Evolutionary conservation across 306 rosid species (phyloP), one percentile per base, ranked within the genome.

Genomic region (Datisca glomerata): DNA sequence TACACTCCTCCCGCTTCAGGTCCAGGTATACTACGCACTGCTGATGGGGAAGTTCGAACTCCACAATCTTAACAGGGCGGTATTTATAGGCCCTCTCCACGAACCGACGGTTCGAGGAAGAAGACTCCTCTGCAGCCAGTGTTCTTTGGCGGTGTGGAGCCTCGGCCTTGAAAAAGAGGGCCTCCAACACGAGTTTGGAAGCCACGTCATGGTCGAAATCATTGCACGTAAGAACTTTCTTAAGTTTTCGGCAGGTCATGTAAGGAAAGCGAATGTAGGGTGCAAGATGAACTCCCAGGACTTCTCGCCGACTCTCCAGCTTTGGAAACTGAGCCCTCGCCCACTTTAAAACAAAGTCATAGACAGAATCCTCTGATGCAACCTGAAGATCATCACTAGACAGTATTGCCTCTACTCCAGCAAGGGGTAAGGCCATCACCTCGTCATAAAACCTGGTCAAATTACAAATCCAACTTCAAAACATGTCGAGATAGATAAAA

Each of bases 31-130:
- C 98, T 27, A 84, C 84, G 46, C 98, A 91, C 53, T 91, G 96
- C 76, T 80, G 84, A 53, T 84, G 65, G 15, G 98, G 98, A 46
- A 76, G 84, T 45, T 84, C 96, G 34, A 91, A 84, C 65, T 91
- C 98, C 10, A 91, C 96, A 29, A 91, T 89, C 86, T 91, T 91
- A 27, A 91, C 96, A 0, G 98, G 98, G 18, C 98, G 98, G 47
- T 91, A 84, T 59, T 84, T 91, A 61, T 84, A 91, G 7, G 94
- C 94, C 32, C 98, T 76, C 76, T 91, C 98, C 54, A 79, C 78
- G 41, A 72, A 84, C 16, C 87, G 87, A 15, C 81, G 94, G 64
- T 60, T 61, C 55, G 46, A 33, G 40, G 79, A 49, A 25, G 71
- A 60, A 0, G 92, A 58, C 49, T 80, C 96, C 36, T 80, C 94